Base-by-base conservation (phyloP, 2,329 filamentous ascomycete genomes). In the Cordyceps javanica region DNA sequence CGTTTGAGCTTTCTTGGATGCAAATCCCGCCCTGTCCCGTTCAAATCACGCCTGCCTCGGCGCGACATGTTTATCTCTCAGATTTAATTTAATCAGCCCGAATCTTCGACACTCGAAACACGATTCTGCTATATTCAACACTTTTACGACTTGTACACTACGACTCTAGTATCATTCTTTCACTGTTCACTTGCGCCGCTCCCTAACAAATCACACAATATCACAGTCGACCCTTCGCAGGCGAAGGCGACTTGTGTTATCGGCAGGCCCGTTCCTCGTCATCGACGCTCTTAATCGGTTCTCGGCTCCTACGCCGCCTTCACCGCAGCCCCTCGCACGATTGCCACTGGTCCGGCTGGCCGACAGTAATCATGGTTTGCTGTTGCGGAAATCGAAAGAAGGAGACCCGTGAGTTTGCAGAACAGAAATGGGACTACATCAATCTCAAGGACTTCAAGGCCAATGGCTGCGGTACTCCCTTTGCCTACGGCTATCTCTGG, bases 361-460 rank as follows among this genome's bases (percentile, higher is more conserved):
- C 50, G 44, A 56, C 36, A 44, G 50, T 50, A 46, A 56, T 46
- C 60, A 81, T 91, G 88, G 79, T 23, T 19, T 41, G 82, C 64
- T 89, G 86, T 68, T 77, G 82, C 64, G 81, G 83, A 62, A 82
- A 85, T 64, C 75, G 80, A 53, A 77, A 77, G 58, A 88, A 88
- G 69, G 70, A 77, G 68, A 81, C 78, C 63, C 80, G 87, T 62
- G 81, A 93, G 61, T 80, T 83, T 62, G 86, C 89, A 60, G 93
- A 97, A 73, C 90, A 94, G 75, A 89, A 91, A 79, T 97, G 93
- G 93, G 90, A 92, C 67, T 96, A 92, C 70, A 92, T 97, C 70
- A 83, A 74, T 64, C 74, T 82, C 55, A 71, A 76, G 58, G 93
- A 97, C 73, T 97, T 97, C 80, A 91, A 88, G 70, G 87, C 89